Evolutionary conservation across 2,329 filamentous ascomycete genomes (phyloP), one percentile per base, ranked within the genome.

Genomic region (Hyphodiscus sp.): DNA sequence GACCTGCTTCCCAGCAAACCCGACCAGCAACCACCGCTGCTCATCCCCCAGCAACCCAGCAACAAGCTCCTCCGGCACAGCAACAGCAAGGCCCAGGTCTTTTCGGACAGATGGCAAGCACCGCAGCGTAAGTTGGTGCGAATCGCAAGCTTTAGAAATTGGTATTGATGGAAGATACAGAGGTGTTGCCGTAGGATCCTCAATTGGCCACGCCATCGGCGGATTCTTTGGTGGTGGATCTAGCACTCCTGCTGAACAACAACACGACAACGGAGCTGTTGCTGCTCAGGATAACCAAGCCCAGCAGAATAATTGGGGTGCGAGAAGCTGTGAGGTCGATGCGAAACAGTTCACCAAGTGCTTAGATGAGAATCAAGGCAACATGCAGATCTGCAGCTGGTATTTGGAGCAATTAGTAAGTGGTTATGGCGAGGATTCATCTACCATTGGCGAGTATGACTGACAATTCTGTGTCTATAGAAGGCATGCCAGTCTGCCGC

Each of bases 301-400:
- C 13, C 33, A 38, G 54, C 70, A 80, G 65, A 76, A 78, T 68
- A 76, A 76, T 71, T 76, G 76, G 71, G 77, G 74, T 67, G 71
- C 73, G 68, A 79, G 74, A 72, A 87, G 87, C 71, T 99, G 94
- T 76, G 83, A 83, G 60, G 82, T 78, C 51, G 90, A 94, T 64
- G 84, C 91, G 51, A 83, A 85, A 73, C 83, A 81, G 74, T 97
- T 99, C 80, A 91, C 90, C 67, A 87, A 86, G 76, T 99, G 94
- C 80, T 87, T 99, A 86, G 91, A 97, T 72, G 89, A 97, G 69
- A 87, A 99, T 73, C 77, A 84, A 69, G 94, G 94, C 64, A 91
- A 94, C 75, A 84, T 99, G 86, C 86, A 87, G 69, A 95, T 96
- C 69, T 99, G 94, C 77, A 87, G 88, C 63, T 99, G 92, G 91